Base-by-base conservation (phyloP, 345 rosid genomes). In the Trapa bicornis region DNA sequence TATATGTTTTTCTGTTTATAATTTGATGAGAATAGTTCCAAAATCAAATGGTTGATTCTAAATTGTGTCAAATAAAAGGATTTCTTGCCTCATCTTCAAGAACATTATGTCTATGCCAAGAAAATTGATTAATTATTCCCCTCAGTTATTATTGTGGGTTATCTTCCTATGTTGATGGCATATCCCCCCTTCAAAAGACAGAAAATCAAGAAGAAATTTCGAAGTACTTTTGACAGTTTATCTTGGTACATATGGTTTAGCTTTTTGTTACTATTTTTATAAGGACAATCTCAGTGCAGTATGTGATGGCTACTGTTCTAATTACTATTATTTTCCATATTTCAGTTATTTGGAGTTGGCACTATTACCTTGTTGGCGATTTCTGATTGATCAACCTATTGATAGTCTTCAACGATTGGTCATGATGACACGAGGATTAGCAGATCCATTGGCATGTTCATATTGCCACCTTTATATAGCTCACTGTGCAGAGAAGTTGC, bases 311-410 rank as follows among this genome's bases (percentile, higher is more conserved):
- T 16, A 2, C 43, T 6, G 42, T 65, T 6, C 14, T 29, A 22
- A 47, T 43, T 22, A 16, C 17, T 14, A 15, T 16, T 3, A n/a
- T 65, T 43, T 14, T 37, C 50, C 37, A n/a, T 43, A 39, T 75
- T 73, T 68, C 81, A 89, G 98, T 77, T 92, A 92, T 74, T 77
- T 92, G 82, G 98, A 92, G 82, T 74, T 84, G 75, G 91, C 98
- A 38, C 77, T 92, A 58, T 82, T 89, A 75, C 98, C 96, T 70
- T 92, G 96, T 67, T 87, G 96, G 96, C 83, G 81, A 53, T 92
- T 87, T 79, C 85, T 92, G 77, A 61, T 71, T 43, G 76, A 84
- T 70, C 82, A 71, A 65, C 93, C 91, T 47, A 36, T 41, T 33
- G 83, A 85, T 57, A 75, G 77, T 79, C 76, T 87, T 72, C 84